Percentiles rank a stretch among this genome's conserved stretches.
Evolutionary conservation across 495 filamentous ascomycete species (phyloP).

Genomic region (Hypomontagnella monticulosa): DNA sequence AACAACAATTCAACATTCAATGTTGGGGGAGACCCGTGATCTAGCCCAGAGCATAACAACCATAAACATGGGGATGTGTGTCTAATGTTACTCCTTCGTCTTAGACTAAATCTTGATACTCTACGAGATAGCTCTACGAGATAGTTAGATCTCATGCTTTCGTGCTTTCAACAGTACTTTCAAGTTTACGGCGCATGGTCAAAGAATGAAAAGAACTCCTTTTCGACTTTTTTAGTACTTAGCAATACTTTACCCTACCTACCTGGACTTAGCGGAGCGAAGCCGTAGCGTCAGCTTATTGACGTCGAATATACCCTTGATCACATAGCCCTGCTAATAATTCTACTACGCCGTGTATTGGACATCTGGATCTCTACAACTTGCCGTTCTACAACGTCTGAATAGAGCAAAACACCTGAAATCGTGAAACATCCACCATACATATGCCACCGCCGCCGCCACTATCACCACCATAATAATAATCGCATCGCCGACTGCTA

Average conservation of each 20-base stretch:
- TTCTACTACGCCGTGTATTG: not conserved
- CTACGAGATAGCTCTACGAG: not conserved
- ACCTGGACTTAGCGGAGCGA: conserved; percentile 12
- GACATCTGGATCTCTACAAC: not conserved
- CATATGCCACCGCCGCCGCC: not conserved
- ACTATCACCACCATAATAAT: not conserved
- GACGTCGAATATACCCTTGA: conserved; percentile 14
- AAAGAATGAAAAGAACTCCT: not conserved
- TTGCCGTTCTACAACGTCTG: conserved; percentile 3
- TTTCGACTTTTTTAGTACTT: no score
- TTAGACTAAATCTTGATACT: conserved; percentile 9
- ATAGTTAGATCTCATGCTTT: conserved; percentile 10
- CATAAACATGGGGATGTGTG: conserved; percentile 27
- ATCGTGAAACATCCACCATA: not conserved
- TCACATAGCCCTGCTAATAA: conserved; percentile 26
- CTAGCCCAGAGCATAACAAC: conserved; percentile 19
- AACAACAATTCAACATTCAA: conserved; percentile 26
- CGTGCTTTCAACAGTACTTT: conserved; percentile 9
- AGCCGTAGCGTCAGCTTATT: conserved; percentile 3
- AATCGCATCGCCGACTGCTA: no score
- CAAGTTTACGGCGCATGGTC: conserved; percentile 14
- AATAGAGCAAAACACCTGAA: conserved; percentile 16
- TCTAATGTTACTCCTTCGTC: conserved; percentile 10
- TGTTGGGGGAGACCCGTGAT: conserved; percentile 23
- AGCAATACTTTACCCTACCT: not conserved